Conservation (phyloP, 1,284 basidiomycete species). For the Fomitiporia mediterranea region DNA sequence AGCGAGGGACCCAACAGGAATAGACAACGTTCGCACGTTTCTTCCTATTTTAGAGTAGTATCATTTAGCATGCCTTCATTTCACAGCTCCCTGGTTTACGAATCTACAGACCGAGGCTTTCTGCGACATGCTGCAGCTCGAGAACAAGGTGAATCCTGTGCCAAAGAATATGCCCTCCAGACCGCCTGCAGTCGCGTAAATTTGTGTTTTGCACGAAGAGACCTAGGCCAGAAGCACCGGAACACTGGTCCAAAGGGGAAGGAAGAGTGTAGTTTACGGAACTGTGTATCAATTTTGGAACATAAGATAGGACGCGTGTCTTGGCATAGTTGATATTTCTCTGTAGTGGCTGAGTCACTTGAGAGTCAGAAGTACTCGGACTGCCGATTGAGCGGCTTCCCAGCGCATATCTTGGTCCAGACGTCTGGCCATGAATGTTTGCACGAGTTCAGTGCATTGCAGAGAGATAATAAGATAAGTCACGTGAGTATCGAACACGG, state of each 20-base stretch:
- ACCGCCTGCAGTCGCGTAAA: no score
- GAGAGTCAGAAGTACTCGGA: not conserved
- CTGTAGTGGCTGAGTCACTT: not conserved
- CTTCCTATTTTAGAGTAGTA: constrained; percentile 8
- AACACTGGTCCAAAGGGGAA: not conserved
- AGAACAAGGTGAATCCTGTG: constrained; percentile 69
- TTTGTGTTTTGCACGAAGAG: no score
- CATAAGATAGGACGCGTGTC: not conserved
- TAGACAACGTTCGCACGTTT: constrained; percentile 46
- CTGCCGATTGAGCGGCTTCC: no score
- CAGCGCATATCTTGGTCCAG: not conserved
- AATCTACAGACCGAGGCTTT: constrained; percentile 92
- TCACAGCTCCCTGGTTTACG: constrained; percentile 69
- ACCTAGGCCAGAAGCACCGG: not conserved
- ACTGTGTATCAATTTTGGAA: no score
- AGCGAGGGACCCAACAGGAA: constrained; percentile 33
- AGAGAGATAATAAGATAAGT: not conserved
- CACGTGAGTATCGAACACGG: not conserved
- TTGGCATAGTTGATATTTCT: no score
- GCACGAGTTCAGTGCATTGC: not conserved
- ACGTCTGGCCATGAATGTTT: not conserved
- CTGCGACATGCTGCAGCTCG: constrained; percentile 72
- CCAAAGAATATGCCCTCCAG: no score
- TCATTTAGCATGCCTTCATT: constrained; percentile 17
- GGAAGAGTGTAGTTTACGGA: not conserved